Evolutionary conservation across 495 filamentous ascomycete species (phyloP).

Genomic region (Gamarada debralockiae): DNA sequence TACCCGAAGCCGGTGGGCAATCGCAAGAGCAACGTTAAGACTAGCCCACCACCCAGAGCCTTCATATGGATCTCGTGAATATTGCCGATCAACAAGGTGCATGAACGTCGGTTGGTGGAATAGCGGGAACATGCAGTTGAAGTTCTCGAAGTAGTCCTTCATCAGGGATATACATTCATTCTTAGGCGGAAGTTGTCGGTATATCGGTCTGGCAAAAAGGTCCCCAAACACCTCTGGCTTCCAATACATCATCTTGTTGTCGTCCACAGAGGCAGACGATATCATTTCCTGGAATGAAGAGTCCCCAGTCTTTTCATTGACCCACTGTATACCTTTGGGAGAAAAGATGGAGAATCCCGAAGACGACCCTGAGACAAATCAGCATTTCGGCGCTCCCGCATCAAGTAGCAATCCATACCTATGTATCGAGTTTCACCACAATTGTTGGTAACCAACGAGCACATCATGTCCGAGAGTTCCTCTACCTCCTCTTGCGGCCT

Average conservation of each 20-base stretch:
- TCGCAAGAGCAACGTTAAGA: slow-evolving; percentile 89
- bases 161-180: slow-evolving; percentile 76
- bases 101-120: slow-evolving; percentile 98
- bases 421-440: slow-evolving; percentile 95
- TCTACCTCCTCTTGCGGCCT: slow-evolving; percentile 71
- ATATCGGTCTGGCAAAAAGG: slow-evolving; percentile 84
- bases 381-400: slow-evolving; percentile 2
- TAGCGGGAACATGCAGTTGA: slow-evolving; percentile 97
- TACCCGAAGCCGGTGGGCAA: slow-evolving; percentile 86
- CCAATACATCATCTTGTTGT: slow-evolving; percentile 94
- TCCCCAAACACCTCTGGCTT: slow-evolving; percentile 93
- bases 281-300: slow-evolving; percentile 96
- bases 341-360: slow-evolving; percentile 99
- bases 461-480: slow-evolving; percentile 97
- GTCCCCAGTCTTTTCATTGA: slow-evolving; percentile 96
- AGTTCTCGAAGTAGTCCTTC: slow-evolving; percentile 94
- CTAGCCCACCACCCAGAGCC: slow-evolving; percentile 98
- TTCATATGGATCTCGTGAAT: slow-evolving; percentile 88
- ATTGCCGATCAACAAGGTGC: slow-evolving; percentile 90
- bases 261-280: slow-evolving; percentile 70
- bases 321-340: slow-evolving; percentile 97
- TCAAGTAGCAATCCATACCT: slow-evolving; percentile 50
- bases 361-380: slow-evolving; percentile 66
- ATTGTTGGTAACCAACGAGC: slow-evolving; percentile 96
- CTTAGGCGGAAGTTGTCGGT: slow-evolving; percentile 75